Evolutionary conservation across 2,329 filamentous ascomycete species (phyloP).

Genomic region (Hortaea sp.): DNA sequence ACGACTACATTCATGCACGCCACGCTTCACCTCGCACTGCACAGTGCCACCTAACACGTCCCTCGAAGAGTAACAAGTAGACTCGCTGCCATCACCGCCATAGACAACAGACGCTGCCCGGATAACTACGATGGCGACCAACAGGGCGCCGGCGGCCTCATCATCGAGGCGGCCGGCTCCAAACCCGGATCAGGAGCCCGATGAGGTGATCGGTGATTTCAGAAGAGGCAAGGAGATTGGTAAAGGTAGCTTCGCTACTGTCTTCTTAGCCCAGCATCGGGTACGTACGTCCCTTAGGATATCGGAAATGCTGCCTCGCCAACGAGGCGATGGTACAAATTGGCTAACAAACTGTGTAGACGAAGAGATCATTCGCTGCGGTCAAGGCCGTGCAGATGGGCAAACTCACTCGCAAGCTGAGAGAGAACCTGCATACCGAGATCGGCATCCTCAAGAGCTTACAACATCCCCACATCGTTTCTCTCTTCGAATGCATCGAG

Average conservation of each 20-base stretch:
- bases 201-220: constrained; percentile 60
- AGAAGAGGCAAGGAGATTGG: constrained; percentile 81
- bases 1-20: constrained; percentile 3
- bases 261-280: constrained; percentile 49
- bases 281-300: constrained; percentile 11
- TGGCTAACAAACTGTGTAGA: constrained; percentile 38
- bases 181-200: constrained; percentile 25
- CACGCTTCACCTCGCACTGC: not conserved
- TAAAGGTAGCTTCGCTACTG: constrained; percentile 93
- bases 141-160: constrained; percentile 14
- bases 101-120: not conserved
- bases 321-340: not conserved
- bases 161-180: constrained; percentile 26
- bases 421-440: constrained; percentile 89
- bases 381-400: constrained; percentile 92
- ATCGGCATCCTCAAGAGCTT: constrained; percentile 91
- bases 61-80: not conserved
- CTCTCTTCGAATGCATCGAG: constrained; percentile 89
- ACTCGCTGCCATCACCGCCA: not conserved
- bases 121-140: constrained; percentile 19
- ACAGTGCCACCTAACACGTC: constrained; percentile 2
- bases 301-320: constrained; percentile 2
- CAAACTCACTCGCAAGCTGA: constrained; percentile 90
- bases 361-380: constrained; percentile 71
- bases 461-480: constrained; percentile 92